These are phyloP conservation scores for Tylopilus subfusipes DNA, from an alignment of 768 basidiomycete species.

Conservation along the genomic window DNA sequence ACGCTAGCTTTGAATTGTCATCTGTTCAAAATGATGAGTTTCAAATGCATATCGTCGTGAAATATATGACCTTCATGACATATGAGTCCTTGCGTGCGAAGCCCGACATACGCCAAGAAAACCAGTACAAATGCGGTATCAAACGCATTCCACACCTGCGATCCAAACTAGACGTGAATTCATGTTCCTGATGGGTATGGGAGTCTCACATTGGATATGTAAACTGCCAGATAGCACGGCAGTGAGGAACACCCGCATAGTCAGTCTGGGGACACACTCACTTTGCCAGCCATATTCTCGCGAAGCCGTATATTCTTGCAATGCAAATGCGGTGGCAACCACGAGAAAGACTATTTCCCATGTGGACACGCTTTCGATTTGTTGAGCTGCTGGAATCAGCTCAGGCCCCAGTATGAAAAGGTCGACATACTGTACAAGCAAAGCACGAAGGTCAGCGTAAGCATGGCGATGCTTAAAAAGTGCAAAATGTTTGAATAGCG, in stretches of 20 bases:
- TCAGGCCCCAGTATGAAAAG: neutral
- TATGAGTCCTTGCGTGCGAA: constrained; percentile 63
- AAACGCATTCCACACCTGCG: constrained; percentile 87
- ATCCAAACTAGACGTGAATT: neutral
- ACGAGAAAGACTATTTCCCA: constrained; percentile 76
- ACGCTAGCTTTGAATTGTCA: constrained; percentile 55
- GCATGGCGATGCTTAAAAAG: constrained; percentile 68
- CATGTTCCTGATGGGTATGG: neutral
- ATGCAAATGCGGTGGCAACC: constrained; percentile 70
- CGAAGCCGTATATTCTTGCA: constrained; percentile 86
- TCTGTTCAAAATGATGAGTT: constrained; percentile 28
- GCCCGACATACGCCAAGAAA: constrained; percentile 61
- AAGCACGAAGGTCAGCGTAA: constrained; percentile 66
- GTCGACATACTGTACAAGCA: constrained; percentile 64
- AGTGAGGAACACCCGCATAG: constrained; percentile 1
- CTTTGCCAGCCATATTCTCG: constrained; percentile 87
- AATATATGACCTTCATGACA: constrained; percentile 44
- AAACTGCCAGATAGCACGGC: constrained; percentile 43
- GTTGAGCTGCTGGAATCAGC: constrained; percentile 45
- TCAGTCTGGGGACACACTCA: constrained; percentile 39
- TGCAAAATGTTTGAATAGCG: constrained; percentile 75
- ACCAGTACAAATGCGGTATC: constrained; percentile 72
- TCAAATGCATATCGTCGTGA: neutral
- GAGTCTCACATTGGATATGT: constrained; percentile 71
- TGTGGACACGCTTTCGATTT: constrained; percentile 45